Base-by-base conservation (phyloP, 257 asterid genomes). In the Jaltomata sinuosa region DNA sequence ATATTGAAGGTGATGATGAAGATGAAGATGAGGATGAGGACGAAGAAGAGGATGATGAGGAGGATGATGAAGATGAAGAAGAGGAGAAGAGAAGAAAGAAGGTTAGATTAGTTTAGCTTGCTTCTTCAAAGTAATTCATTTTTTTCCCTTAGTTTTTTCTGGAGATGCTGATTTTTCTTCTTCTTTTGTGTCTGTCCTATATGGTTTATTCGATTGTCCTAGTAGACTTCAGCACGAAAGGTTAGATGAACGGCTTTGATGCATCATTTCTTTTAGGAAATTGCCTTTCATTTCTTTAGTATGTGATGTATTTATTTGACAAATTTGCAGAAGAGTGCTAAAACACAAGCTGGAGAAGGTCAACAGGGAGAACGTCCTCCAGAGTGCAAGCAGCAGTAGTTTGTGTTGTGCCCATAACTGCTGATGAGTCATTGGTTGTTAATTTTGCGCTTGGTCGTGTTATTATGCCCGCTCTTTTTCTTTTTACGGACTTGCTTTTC, bases 221-320 rank as follows among this genome's bases (percentile, higher is more conserved):
- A 67, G 82, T 87, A 87, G 93, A 82, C 91, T 64, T 85, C 89
- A 36, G 86, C 88, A 86, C 79, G 59, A 18, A 89, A 88, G 91
- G 91, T 85, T 61, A 69, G 84, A 18, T 76, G 81, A 14, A 27
- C 10, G 3, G 36, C 81, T 76, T 45, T 76, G 40, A 76, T 47
- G 61, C n/a, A 67, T 67, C 81, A 76, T 27, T 47, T 47, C 22
- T 27, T 76, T 74, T 22, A 22, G 38, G 59, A 8, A 16, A 45
- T 42, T 8, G n/a, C 40, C 18, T 76, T 76, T 8, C 38, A 22
- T 74, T 74, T 74, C 80, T 42, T 47, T 19, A 47, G 27, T 31
- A 15, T 71, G 54, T 76, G 83, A 71, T 61, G 57, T 5, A 76
- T 64, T 87, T 88, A 9, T 36, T 86, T 82, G 86, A 42, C 31